Evolutionary conservation across 2,329 filamentous ascomycete genomes (phyloP), one percentile per base, ranked within the genome.

Genomic region (Karstenula rhodostoma): DNA sequence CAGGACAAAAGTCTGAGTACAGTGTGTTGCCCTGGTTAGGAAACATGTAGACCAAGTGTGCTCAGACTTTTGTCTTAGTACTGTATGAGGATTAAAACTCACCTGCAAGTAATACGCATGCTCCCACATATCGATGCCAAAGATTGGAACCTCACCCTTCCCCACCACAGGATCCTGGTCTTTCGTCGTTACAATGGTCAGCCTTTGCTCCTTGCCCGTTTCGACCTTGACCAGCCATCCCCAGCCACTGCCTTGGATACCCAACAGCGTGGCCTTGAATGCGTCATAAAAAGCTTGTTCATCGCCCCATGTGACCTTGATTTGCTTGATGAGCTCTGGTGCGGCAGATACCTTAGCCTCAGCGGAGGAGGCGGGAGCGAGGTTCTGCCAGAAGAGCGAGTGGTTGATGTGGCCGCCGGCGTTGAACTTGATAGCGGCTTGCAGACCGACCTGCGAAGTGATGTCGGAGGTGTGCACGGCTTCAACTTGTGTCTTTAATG

Each of bases 371-470:
- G 87, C 79, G 0, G 91, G 90, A 0, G 86, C 79, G 19, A 96
- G 85, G 78, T 93, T 94, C 80, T 91, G 88, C 93, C 93, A 97
- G 84, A 97, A 97, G 37, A 97, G 87, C 0, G 88, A 89, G 83
- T 97, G 94, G 82, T 97, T 97, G 80, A 96, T 90, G 83, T 97
- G 93, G 7, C 94, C 94, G 46, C 94, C 94, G 51, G 90, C 93
- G 77, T 96, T 92, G 85, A 96, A 97, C 72, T 90, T 91, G 81
- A 96, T 88, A 63, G 86, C 86, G 19, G 84, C 81, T 69, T 90
- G 89, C n/a, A 92, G 84, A 19, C 85, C 80, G 58, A 93, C 86
- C 67, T 92, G 89, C 4, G 83, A 80, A 4, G 86, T 81, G 56
- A 91, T 84, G 67, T 92, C 86, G 65, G 83, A 82, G 43, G 83